Base-by-base conservation (phyloP, 495 filamentous ascomycete species). In the Xylaria acuta region DNA sequence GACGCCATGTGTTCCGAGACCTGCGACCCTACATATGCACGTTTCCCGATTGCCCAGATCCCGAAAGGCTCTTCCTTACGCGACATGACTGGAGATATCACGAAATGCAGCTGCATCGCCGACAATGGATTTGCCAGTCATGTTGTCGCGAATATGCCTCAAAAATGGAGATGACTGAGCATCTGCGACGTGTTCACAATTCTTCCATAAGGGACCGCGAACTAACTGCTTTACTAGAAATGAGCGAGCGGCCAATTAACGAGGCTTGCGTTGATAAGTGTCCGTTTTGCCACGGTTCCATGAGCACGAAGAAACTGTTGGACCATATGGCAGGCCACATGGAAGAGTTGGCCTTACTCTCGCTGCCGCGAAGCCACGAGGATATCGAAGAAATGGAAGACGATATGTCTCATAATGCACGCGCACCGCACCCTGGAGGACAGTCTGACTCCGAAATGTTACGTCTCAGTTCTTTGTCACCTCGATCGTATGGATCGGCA, bases 11-110 rank as follows among this genome's bases (percentile, higher is more conserved):
- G 22, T 45, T 59, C 16, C 54, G 20, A 59, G 30, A 34, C 30
- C 9, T 59, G 11, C 27, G 53, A 56, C 54, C 54, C 0, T 64
- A 64, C 11, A 45, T 64, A 43, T 64, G 60, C 22, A 64, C 60
- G 18, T 64, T 64, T 64, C 5, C 60, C 14, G 25, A 64, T 45
- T 64, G 60, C 40, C 5, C 22, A 14, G 73, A 72, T 34, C 60
- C 72, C 14, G 53, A 75, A 14, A 64, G 71, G 30, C 75, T 67
- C 1, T 78, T 72, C 41, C 11, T 67, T 9, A 71, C 74, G 25
- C 69, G 74, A 1, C 74, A 63, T 53, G 76, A 78, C 43, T 78
- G 76, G 76, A 67, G 71, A 5, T 74, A 78, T 64, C 76, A 76
- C 43, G 76, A 78, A 56, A 67, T 53, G 40, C 73, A 75, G 60